A percentile compares a stretch with the other conserved stretches of the same genome.
Evolutionary conservation across 2,329 filamentous ascomycete genomes (phyloP).

Genomic region (Aurifilum marmelostoma): DNA sequence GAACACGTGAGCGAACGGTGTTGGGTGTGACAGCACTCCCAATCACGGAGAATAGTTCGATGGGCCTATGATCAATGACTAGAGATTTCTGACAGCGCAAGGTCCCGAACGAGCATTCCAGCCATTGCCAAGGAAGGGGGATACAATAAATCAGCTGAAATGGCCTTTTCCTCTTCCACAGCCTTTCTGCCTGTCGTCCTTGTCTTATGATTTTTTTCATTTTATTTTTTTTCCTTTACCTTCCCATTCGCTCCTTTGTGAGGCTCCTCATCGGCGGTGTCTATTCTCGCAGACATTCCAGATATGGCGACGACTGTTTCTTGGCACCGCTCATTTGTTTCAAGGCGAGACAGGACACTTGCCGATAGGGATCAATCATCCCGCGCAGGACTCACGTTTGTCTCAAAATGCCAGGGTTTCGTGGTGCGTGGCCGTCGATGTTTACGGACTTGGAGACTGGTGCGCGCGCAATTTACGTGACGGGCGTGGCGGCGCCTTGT

Average conservation of each 20-base stretch:
- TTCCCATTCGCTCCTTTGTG: neutral
- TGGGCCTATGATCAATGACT: neutral
- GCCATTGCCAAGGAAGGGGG: neutral
- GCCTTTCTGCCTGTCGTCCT: too few species aligned
- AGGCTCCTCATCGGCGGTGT: neutral
- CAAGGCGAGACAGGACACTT: neutral
- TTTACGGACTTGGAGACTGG: neutral
- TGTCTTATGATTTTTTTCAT: too few species aligned
- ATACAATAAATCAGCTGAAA: neutral
- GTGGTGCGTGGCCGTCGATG: too few species aligned
- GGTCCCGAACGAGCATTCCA: neutral
- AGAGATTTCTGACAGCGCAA: neutral
- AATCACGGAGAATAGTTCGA: neutral
- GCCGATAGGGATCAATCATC: neutral
- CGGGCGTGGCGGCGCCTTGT: neutral
- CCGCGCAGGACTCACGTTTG: neutral
- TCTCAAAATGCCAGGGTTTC: neutral
- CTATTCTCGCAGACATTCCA: neutral
- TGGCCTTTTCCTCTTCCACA: too few species aligned
- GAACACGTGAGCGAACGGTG: neutral
- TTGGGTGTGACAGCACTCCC: neutral
- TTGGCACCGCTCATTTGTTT: conserved; percentile 3
- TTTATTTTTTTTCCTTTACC: neutral
- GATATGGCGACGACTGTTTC: conserved; percentile 2
- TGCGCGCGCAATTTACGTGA: neutral